Conservation (phyloP, 768 basidiomycete genomes). For the Termitomyces sp. region DNA sequence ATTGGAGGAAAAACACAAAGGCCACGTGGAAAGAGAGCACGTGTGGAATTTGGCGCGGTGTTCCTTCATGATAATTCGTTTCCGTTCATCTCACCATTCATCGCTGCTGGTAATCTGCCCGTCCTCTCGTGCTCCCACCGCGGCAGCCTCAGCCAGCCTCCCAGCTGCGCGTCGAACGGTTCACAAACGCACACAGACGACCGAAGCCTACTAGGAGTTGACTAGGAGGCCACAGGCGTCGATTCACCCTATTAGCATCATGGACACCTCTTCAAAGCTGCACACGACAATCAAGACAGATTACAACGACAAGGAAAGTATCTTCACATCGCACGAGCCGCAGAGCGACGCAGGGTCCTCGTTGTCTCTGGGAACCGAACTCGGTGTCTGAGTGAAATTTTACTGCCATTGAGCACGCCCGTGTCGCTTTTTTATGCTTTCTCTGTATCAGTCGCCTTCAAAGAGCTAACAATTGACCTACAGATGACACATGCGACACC, state of each 20-base stretch:
- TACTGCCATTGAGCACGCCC: not conserved
- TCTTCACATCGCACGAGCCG: not conserved
- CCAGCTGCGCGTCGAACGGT: not conserved
- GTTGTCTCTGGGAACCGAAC: not conserved
- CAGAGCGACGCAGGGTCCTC: not conserved
- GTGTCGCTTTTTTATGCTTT: not conserved
- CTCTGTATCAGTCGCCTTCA: not conserved
- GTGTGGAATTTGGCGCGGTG: no score
- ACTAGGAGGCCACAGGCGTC: not conserved
- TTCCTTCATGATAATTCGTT: no score
- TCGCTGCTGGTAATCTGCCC: constrained; percentile 1
- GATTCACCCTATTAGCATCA: not conserved
- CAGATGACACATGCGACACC: constrained; percentile 24
- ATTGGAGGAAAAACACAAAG: not conserved
- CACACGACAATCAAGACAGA: not conserved
- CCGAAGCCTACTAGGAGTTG: not conserved
- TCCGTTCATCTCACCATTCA: constrained; percentile 5
- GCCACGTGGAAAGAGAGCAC: no score
- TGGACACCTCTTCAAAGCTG: not conserved
- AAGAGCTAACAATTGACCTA: not conserved
- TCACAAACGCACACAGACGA: not conserved
- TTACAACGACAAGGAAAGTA: constrained; percentile 1
- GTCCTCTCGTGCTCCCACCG: not conserved
- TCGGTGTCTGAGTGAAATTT: not conserved
- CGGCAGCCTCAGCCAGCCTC: not conserved